Base-by-base conservation (phyloP, 2,329 filamentous ascomycete species). In the Ceratocystiopsis minuta region DNA sequence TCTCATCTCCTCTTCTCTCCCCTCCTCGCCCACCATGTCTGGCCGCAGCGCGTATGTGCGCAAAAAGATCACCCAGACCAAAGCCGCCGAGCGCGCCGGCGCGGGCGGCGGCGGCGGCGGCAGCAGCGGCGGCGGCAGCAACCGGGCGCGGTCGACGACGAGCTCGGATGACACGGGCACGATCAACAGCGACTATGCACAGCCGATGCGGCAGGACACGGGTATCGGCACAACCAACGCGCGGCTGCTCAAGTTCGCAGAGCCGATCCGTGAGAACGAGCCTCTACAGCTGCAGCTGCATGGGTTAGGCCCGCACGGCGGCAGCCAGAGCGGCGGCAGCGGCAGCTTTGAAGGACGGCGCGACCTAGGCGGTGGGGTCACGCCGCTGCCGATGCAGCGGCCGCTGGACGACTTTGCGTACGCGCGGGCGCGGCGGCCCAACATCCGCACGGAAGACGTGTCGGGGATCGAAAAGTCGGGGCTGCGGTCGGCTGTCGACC, bases 41-140 rank as follows among this genome's bases (percentile, higher is more conserved):
- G 70, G 68, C 45, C 61, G 70, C 43, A 73, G 70, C 55, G 70
- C 70, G 31, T 63, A 70, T 49, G 70, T 71, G 52, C 67, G 70
- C 51, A 72, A 72, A 54, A 72, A 71, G 58, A 70, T 68, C 48
- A 68, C 64, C 0, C 65, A 72, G 44, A 58, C 62, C 20, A 65
- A 62, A 41, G 48, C 54, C 3, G 56, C 51, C 33, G 60, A 60
- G 16, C 31, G 44, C 40, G 10, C 42, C 46, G 3, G 40, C 32
- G 1, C 53, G 57, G 39, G 52, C n/a, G 24, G 5, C 9, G 24
- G 5, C 24, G 9, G 24, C 24, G 24, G 24, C 7, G 11, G 24
- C 9, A 28, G 24, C 11, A 10, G 24, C 24, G 24, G 24, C 7
- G 24, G 24, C 24, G 11, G 9, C 24, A 28, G 24, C 7, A 10